Evolutionary conservation across 202 grass and related monocot species (phyloP), one percentile per base, ranked within the genome.

Genomic region (Thinopyrum obtusiflorum): DNA sequence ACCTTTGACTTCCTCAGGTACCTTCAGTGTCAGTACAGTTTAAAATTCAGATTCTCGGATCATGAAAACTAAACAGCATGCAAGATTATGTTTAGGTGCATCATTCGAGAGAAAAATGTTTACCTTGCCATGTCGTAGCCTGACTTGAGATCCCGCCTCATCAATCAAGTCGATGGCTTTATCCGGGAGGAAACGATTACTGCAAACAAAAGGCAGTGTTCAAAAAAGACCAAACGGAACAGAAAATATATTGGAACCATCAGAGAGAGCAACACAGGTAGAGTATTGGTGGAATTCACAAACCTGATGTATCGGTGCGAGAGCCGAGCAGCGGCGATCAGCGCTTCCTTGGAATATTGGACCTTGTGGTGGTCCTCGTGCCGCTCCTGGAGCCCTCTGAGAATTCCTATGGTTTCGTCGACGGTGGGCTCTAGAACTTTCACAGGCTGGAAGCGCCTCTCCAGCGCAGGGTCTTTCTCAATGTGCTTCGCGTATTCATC

Each of bases 401-500:
- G 90, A 71, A 92, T 92, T 11, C 75, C 79, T 65, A 82, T 92
- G 60, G 93, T 73, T 80, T 92, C 90, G 2, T 86, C 88, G 11
- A 95, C 93, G 2, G 81, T 82, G 67, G 93, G 93, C 60, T 95
- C 93, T 36, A 81, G 90, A 33, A 95, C 86, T 87, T 79, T 95
- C 86, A 49, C 70, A 3, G 70, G 6, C 92, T 73, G 69, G 13
- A 73, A 73, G 8, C 69, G 69, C 69, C 69, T 46, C 69, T 73
- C 69, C 39, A 73, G 68, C 17, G 93, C 93, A 2, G 93, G 86
- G 7, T 95, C 93, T 63, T 89, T 95, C 78, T 92, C 88, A 73
- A 92, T 89, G 68, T 92, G 81, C 78, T 89, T 95, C 36, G 72
- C 90, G 74, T 95, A 95, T 73, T 92, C 93, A 4, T 90, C 90